Percentiles rank a stretch among this genome's conserved stretches.
Conservation (phyloP, 371 early-diverging fungal species). For the Mucor irregularis region DNA sequence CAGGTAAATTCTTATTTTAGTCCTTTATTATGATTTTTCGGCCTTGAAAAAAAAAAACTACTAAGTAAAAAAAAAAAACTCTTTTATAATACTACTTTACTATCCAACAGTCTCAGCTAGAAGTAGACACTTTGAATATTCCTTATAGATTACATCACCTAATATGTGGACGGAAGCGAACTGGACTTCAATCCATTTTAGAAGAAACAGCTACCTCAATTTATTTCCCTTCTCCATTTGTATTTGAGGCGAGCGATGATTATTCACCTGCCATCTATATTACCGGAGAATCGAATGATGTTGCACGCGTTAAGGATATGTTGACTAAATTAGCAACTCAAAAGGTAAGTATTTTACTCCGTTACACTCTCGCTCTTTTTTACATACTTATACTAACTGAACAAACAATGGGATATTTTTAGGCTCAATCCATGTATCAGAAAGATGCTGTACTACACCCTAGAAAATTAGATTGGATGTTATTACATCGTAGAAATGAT, state of each 20-base stretch:
- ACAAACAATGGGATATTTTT: background rate
- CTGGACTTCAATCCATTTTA: constrained; percentile 62
- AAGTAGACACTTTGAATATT: constrained; percentile 27
- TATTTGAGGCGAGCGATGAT: constrained; percentile 17
- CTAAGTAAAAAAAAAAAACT: background rate
- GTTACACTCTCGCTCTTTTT: background rate
- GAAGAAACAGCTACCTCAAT: constrained; percentile 65
- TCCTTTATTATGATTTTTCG: background rate
- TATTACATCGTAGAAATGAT: constrained; percentile 62
- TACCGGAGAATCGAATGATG: constrained; percentile 40
- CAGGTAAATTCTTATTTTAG: constrained; percentile 23
- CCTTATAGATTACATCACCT: constrained; percentile 50
- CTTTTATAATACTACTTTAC: background rate
- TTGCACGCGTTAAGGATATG: constrained; percentile 49
- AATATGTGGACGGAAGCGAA: constrained; percentile 66
- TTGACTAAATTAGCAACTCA: constrained; percentile 43
- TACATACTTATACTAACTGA: background rate
- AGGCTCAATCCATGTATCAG: constrained; percentile 58
- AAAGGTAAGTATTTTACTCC: constrained; percentile 14
- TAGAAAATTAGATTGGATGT: constrained; percentile 81
- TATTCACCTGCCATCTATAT: constrained; percentile 32
- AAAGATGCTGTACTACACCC: constrained; percentile 48
- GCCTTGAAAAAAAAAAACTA: background rate
- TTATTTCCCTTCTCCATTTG: constrained; percentile 66
- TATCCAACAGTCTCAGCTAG: constrained; percentile 21